Conservation (phyloP, 352 stramenopile genomes). For the Pythium aristosporum region DNA sequence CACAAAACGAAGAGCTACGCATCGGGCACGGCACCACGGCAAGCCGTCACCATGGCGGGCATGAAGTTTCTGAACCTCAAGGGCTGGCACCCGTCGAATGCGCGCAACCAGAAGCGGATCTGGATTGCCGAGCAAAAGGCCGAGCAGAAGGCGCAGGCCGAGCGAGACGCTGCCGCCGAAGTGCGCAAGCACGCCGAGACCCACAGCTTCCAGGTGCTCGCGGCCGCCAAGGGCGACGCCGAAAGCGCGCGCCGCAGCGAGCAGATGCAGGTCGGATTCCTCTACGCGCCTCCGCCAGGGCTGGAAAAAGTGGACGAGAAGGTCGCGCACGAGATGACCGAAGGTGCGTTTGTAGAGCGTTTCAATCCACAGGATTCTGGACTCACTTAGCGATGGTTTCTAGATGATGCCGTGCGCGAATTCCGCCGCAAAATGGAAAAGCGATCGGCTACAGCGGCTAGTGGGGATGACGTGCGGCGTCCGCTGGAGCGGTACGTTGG, state of each 20-base stretch:
- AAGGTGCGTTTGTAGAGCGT: conserved; percentile 23
- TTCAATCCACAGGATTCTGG: background rate
- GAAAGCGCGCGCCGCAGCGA: conserved; percentile 41
- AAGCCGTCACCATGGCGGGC: conserved; percentile 48
- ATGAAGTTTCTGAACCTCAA: conserved; percentile 85
- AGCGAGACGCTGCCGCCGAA: conserved; percentile 65
- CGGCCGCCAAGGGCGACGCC: conserved; percentile 51
- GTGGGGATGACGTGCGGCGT: conserved; percentile 27
- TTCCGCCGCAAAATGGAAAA: conserved; percentile 64
- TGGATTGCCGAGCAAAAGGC: conserved; percentile 83
- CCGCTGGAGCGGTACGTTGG: conserved; percentile 79
- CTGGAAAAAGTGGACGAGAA: conserved; percentile 47
- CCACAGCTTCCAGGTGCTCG: conserved; percentile 56
- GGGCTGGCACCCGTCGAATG: conserved; percentile 72
- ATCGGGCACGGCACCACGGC: too few species aligned
- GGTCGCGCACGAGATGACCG: conserved; percentile 23
- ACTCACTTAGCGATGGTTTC: background rate
- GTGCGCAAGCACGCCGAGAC: conserved; percentile 60
- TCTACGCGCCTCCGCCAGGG: conserved; percentile 72
- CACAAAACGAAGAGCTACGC: background rate
- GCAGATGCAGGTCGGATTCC: conserved; percentile 65
- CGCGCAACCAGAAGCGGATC: conserved; percentile 83
- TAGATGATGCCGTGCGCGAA: conserved; percentile 63
- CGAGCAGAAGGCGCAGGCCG: conserved; percentile 40
- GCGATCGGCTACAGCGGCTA: conserved; percentile 9